Evolutionary conservation across 2,329 filamentous ascomycete species (phyloP), one percentile per base, ranked within the genome.

Genomic region (Pyrenochaeta sp.): DNA sequence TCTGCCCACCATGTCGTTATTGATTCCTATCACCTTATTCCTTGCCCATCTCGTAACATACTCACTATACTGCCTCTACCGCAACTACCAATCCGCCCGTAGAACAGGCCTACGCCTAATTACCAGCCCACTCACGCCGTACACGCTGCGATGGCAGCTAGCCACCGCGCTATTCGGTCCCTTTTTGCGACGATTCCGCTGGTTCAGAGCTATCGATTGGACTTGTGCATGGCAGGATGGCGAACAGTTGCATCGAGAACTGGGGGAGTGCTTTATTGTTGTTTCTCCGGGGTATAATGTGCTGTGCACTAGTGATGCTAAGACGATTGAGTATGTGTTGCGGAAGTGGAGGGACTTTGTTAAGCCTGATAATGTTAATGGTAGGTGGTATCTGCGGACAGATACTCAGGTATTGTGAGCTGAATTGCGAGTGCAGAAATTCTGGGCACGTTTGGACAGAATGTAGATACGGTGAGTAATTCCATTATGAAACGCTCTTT

Each of bases 401-500:
- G 24, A 42, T 19, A 19, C 19, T 13, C n/a, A 25, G 8, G 19
- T 13, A n/a, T 45, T 24, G 25, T n/a, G 37, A 42, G 24, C 32
- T 54, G 34, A 46, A 10, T 51, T 10, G 2, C 32, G 25, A 13
- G 36, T 15, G 22, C 28, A 65, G 59, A 67, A 50, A 56, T 36
- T 22, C 25, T 70, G 53, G 52, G 65, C 12, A 55, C 64, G 10
- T 68, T 65, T 54, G 66, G 64, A 10, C 60, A 47, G 47, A 70
- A 70, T 37, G 62, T 68, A 3, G 61, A 66, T 52, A 68, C 66
- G 25, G 67, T 74, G 46, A 51, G 74, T 61, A 19, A n/a, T 28
- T 13, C 19, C 13, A 8, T 40, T n/a, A 1, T 5, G 10, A 19
- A 19, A 19, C 19, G 19, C 19, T 19, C 19, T 19, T 19, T 19